A percentile compares a stretch with the other conserved stretches of the same genome.
phyloP scores from a whole-genome alignment of 768 basidiomycete genomes.

The Termitomyces sp. region DNA sequence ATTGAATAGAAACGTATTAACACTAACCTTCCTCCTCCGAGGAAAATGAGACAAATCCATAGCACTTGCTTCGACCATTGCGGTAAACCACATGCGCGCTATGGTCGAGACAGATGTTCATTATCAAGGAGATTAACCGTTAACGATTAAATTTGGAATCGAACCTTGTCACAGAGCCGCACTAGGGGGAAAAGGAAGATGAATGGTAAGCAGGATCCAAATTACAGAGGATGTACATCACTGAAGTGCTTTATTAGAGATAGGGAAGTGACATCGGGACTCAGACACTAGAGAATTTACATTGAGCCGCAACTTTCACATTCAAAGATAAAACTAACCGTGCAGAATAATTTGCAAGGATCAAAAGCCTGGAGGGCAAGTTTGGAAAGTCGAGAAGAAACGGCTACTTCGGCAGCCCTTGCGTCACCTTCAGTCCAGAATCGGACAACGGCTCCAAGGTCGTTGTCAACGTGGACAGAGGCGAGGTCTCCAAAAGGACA shows the following conservation, averaged over 20 bases:
- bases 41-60: conserved; percentile 6
- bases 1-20: background rate
- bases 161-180: conserved; percentile 3
- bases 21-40: conserved; percentile 2
- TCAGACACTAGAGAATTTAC: background rate
- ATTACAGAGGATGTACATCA: background rate
- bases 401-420: background rate
- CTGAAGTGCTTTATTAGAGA: background rate
- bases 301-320: background rate
- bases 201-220: background rate
- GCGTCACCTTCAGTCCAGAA: conserved; percentile 7
- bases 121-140: background rate
- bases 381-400: background rate
- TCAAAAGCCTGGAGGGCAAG: background rate
- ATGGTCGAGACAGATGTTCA: background rate
- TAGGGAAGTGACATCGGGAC: background rate
- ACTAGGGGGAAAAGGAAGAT: background rate
- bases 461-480: background rate
- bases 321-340: background rate
- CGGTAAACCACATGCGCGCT: background rate
- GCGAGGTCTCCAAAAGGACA: conserved; percentile 2
- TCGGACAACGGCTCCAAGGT: background rate
- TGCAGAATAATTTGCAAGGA: background rate
- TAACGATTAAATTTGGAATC: background rate
- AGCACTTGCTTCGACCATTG: background rate